These are phyloP conservation scores for Pyrenophora seminiperda DNA, from an alignment of 2,329 filamentous ascomycete species.

Conservation along the genomic window DNA sequence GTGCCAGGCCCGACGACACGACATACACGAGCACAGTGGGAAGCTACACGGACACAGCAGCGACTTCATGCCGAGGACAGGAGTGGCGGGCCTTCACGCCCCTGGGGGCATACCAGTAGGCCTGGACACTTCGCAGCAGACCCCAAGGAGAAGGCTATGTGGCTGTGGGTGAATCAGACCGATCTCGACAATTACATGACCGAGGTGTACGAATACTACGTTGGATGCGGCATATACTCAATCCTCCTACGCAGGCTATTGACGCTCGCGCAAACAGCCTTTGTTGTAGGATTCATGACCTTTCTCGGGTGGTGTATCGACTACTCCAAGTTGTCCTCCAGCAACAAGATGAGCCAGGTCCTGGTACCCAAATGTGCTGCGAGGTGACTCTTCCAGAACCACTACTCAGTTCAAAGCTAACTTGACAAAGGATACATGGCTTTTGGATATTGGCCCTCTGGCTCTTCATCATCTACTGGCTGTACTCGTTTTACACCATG, in stretches of 20 bases:
- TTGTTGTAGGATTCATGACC: conserved; percentile 80
- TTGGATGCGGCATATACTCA: conserved; percentile 81
- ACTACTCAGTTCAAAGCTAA: background rate
- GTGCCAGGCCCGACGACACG: conserved; percentile 52
- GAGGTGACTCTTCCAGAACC: conserved; percentile 29
- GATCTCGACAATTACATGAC: conserved; percentile 87
- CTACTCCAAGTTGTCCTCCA: conserved; percentile 71
- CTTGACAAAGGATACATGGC: conserved; percentile 68
- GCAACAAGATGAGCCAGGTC: conserved; percentile 65
- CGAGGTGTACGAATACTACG: conserved; percentile 85
- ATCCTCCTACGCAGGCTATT: conserved; percentile 75
- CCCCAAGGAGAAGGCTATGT: conserved; percentile 79
- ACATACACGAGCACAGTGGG: conserved; percentile 57
- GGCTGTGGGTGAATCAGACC: conserved; percentile 89
- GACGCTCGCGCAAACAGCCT: conserved; percentile 79
- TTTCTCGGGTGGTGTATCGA: conserved; percentile 87
- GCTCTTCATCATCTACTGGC: conserved; percentile 84
- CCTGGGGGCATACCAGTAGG: conserved; percentile 32
- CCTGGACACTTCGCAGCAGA: conserved; percentile 49
- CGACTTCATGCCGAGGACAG: conserved; percentile 47
- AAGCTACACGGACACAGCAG: conserved; percentile 54
- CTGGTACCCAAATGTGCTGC: conserved; percentile 75
- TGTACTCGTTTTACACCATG: conserved; percentile 77
- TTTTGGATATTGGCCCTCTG: conserved; percentile 79
- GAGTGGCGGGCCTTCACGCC: conserved; percentile 17